Conservation (phyloP, 2,329 filamentous ascomycete species). For the Colletotrichum sp. region DNA sequence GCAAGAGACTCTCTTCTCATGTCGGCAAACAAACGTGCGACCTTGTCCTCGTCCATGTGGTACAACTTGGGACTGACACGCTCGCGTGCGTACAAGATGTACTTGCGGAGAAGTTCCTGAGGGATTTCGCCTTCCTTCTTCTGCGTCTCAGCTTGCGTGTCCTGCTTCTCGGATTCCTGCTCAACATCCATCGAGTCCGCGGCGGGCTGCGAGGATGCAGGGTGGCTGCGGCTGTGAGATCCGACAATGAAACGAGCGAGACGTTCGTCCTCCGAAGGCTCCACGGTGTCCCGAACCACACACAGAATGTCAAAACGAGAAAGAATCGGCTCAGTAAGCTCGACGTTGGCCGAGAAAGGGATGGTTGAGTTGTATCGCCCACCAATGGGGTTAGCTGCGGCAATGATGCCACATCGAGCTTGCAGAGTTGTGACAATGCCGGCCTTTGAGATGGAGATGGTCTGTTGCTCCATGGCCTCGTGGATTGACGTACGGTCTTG, state of each 20-base stretch:
- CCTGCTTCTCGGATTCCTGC: constrained; percentile 51
- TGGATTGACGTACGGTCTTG: constrained; percentile 98
- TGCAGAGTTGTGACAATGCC: constrained; percentile 98
- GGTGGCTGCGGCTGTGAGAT: constrained; percentile 91
- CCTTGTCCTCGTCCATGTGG: constrained; percentile 97
- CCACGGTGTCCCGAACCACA: constrained; percentile 94
- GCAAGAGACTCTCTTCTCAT: constrained; percentile 93
- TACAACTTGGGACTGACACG: constrained; percentile 91
- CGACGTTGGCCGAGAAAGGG: constrained; percentile 94
- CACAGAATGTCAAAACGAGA: constrained; percentile 98
- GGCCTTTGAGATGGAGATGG: constrained; percentile 97
- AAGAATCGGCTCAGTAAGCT: constrained; percentile 94
- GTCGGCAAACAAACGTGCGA: constrained; percentile 91
- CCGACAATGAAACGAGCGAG: constrained; percentile 94
- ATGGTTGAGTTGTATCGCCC: constrained; percentile 97
- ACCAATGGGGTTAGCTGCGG: constrained; percentile 94
- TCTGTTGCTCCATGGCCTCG: constrained; percentile 99
- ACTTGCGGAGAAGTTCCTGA: constrained; percentile 91
- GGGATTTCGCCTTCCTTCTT: constrained; percentile 75
- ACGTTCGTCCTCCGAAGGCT: constrained; percentile 89
- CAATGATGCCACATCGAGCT: constrained; percentile 94
- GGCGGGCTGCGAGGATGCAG: constrained; percentile 54
- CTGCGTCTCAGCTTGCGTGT: constrained; percentile 36
- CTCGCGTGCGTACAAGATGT: constrained; percentile 93
- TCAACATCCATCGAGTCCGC: constrained; percentile 68